Percentiles rank a stretch among this genome's conserved stretches.
These are phyloP conservation scores for Erodium chrysanthum DNA, from an alignment of 441 rosid species.

Conservation along the genomic window DNA sequence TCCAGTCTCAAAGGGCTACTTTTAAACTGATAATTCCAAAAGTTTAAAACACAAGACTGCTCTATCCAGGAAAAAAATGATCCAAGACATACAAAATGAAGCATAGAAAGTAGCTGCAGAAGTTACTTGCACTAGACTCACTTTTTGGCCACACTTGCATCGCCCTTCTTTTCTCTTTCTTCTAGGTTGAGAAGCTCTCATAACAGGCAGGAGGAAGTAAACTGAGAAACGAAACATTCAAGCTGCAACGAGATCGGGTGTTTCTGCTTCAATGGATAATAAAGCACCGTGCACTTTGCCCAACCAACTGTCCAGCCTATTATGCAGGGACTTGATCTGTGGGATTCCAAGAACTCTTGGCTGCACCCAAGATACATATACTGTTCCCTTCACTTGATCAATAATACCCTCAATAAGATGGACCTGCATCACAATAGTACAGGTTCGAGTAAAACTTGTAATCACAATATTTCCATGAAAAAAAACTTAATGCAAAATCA, in stretches of 20 bases:
- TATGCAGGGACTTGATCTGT: constrained; percentile 70
- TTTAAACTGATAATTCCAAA: not conserved
- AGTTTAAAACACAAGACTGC: constrained; percentile 1
- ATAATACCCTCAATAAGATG: constrained; percentile 78
- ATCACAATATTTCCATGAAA: not conserved
- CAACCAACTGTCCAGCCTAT: constrained; percentile 64
- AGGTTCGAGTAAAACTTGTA: not conserved
- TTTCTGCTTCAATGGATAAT: constrained; percentile 80
- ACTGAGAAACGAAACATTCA: constrained; percentile 18
- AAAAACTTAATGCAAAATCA: not conserved
- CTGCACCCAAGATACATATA: constrained; percentile 90
- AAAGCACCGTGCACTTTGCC: constrained; percentile 67
- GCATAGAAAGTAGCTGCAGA: constrained; percentile 4
- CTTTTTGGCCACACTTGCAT: not conserved
- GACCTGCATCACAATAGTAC: constrained; percentile 39
- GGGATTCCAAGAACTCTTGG: constrained; percentile 87
- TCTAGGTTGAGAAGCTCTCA: constrained; percentile 1
- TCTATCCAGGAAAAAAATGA: not conserved
- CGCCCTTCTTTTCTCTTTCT: not conserved
- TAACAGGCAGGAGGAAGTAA: constrained; percentile 7
- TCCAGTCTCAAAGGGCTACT: not conserved
- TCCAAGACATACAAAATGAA: not conserved
- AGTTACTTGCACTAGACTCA: not conserved
- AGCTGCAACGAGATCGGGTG: constrained; percentile 79
- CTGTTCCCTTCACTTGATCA: constrained; percentile 86